These are phyloP conservation scores for Quercus lobata DNA, from an alignment of 331 rosid genomes.

Conservation along the genomic window DNA sequence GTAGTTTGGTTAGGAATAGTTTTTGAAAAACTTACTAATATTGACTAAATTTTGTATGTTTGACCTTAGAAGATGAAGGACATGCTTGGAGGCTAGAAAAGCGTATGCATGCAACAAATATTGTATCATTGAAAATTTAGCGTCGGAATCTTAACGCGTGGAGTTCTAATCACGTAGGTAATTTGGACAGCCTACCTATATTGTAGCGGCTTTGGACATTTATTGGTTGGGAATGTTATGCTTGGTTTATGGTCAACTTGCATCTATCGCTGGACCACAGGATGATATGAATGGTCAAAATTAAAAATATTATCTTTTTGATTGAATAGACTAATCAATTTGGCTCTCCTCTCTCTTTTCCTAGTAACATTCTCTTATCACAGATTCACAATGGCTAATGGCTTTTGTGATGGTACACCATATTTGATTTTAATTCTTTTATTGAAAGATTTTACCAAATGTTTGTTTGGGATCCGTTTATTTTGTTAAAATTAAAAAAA, in stretches of 20 bases:
- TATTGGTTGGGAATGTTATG: too few relatives aligned
- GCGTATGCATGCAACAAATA: background rate
- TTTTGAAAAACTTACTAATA: background rate
- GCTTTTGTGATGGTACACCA: too few relatives aligned
- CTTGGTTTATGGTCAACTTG: too few relatives aligned
- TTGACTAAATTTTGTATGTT: background rate
- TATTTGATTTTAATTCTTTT: too few relatives aligned
- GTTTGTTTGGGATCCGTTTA: accelerated
- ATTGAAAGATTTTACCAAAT: too few relatives aligned
- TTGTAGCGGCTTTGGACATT: background rate
- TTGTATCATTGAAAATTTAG: background rate
- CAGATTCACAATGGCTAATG: too few relatives aligned
- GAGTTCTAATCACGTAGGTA: background rate
- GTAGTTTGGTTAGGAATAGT: background rate
- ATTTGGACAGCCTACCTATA: background rate
- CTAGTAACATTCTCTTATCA: too few relatives aligned
- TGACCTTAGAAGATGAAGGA: background rate
- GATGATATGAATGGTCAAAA: too few relatives aligned
- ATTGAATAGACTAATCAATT: too few relatives aligned
- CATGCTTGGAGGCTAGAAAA: background rate
- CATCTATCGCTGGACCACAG: too few relatives aligned
- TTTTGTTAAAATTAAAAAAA: accelerated
- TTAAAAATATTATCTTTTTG: too few relatives aligned
- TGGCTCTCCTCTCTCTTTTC: too few relatives aligned
- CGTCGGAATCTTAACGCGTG: background rate